These are phyloP conservation scores for Botryotinia narcissicola DNA, from an alignment of 2,329 filamentous ascomycete genomes.

Conservation along the genomic window DNA sequence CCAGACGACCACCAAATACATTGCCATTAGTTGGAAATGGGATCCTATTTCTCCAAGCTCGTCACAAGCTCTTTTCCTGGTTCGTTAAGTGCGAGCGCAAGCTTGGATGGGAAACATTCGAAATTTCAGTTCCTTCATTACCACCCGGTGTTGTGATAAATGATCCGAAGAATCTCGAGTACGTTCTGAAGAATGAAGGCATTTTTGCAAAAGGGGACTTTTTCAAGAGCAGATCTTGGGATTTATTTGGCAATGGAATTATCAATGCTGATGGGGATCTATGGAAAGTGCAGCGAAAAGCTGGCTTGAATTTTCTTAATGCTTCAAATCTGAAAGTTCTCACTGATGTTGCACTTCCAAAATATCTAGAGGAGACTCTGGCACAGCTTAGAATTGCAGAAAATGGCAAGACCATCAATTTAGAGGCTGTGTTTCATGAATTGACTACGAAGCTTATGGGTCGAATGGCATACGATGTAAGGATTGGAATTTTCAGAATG, in stretches of 20 bases:
- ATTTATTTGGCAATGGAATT: slow-evolving; percentile 64
- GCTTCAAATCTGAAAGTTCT: slow-evolving; percentile 55
- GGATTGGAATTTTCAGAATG: not conserved
- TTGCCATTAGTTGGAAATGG: slow-evolving; percentile 59
- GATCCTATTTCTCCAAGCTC: slow-evolving; percentile 57
- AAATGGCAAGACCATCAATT: slow-evolving; percentile 45
- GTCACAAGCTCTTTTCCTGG: slow-evolving; percentile 61
- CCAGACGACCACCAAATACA: slow-evolving; percentile 37
- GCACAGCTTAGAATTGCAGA: slow-evolving; percentile 39
- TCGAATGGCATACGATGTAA: slow-evolving; percentile 62
- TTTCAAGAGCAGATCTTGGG: slow-evolving; percentile 58
- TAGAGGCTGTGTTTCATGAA: slow-evolving; percentile 61
- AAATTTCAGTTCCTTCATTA: slow-evolving; percentile 60
- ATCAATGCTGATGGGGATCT: slow-evolving; percentile 64
- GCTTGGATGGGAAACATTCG: slow-evolving; percentile 59
- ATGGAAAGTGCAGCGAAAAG: slow-evolving; percentile 62
- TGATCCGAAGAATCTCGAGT: slow-evolving; percentile 60
- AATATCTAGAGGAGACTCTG: slow-evolving; percentile 49
- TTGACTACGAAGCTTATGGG: slow-evolving; percentile 65
- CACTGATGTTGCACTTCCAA: slow-evolving; percentile 56
- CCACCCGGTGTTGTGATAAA: slow-evolving; percentile 63
- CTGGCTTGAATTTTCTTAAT: slow-evolving; percentile 58
- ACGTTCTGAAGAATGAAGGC: slow-evolving; percentile 58
- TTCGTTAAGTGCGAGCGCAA: slow-evolving; percentile 56
- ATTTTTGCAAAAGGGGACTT: slow-evolving; percentile 62